Conservation (phyloP, 2,329 filamentous ascomycete species). For the Penicillium thymicola region DNA sequence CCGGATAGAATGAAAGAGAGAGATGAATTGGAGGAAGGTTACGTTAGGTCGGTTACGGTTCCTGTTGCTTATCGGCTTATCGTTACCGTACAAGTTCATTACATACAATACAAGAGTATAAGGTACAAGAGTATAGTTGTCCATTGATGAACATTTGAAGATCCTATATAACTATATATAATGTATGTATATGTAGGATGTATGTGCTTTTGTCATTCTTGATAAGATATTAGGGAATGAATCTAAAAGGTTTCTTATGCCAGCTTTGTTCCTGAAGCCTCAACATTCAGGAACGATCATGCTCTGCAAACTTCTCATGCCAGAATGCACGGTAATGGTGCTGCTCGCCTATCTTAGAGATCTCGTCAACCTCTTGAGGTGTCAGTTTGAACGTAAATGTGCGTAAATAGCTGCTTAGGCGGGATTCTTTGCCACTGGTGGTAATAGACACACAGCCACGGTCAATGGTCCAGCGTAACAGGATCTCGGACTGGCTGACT, state of each 20-base stretch:
- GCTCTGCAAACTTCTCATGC: slow-evolving; percentile 46
- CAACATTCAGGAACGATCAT: slow-evolving; percentile 39
- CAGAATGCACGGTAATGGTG: slow-evolving; percentile 55
- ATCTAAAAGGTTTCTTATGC: neutral
- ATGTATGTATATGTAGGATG: neutral
- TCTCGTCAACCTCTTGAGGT: slow-evolving; percentile 55
- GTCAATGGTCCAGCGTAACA: slow-evolving; percentile 60
- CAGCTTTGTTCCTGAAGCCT: neutral
- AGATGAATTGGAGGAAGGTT: slow-evolving; percentile 9
- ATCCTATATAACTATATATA: neutral
- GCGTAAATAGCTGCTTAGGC: slow-evolving; percentile 57
- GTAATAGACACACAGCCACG: slow-evolving; percentile 59
- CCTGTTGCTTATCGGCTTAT: slow-evolving; percentile 11
- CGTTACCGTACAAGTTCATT: slow-evolving; percentile 2
- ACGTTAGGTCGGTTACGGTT: slow-evolving; percentile 1
- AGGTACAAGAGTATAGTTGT: no score
- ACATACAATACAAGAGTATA: neutral
- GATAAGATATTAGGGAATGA: neutral
- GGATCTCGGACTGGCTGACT: slow-evolving; percentile 56
- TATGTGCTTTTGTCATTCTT: neutral
- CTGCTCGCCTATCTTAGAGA: slow-evolving; percentile 48
- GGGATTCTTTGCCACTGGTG: slow-evolving; percentile 59
- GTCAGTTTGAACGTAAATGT: slow-evolving; percentile 57
- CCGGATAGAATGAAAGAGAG: slow-evolving; percentile 8
- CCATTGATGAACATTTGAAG: neutral